phyloP scores from a whole-genome alignment of 2,329 filamentous ascomycete genomes.

The Trichoderma pleuroti region DNA sequence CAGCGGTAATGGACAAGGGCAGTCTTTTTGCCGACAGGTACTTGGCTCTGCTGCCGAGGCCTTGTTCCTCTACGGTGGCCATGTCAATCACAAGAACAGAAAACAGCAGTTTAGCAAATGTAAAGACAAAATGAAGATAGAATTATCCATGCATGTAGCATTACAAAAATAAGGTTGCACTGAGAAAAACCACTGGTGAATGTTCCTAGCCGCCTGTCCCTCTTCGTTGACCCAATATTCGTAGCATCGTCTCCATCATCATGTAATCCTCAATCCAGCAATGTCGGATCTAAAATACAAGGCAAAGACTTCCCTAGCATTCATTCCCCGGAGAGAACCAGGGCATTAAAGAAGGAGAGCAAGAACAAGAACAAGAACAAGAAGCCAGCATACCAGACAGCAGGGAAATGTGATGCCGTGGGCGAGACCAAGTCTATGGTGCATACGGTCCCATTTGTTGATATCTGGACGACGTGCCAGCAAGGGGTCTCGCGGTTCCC shows the following conservation, averaged over 20 bases:
- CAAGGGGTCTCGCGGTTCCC: conserved; percentile 31
- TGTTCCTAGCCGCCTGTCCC: not conserved
- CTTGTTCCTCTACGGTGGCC: not conserved
- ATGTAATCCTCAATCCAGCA: not conserved
- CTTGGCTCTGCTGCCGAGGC: no score
- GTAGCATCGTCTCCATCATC: not conserved
- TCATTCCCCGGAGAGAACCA: not conserved
- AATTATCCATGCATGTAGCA: not conserved
- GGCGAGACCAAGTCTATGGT: conserved; percentile 21
- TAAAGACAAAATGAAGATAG: not conserved
- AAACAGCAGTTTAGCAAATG: not conserved
- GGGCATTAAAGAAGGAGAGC: not conserved
- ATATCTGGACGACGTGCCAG: conserved; percentile 38
- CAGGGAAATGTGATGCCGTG: not conserved
- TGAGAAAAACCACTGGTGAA: not conserved
- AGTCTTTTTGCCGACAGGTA: not conserved
- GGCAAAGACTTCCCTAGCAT: not conserved
- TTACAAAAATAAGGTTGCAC: not conserved
- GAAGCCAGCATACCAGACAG: not conserved
- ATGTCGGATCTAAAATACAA: not conserved
- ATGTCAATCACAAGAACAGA: not conserved
- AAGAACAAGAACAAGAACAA: not conserved
- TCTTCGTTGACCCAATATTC: not conserved
- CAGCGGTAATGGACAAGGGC: not conserved
- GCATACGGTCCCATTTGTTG: conserved; percentile 36